phyloP scores from a whole-genome alignment of 768 basidiomycete species.

The Tulasnella sp. region DNA sequence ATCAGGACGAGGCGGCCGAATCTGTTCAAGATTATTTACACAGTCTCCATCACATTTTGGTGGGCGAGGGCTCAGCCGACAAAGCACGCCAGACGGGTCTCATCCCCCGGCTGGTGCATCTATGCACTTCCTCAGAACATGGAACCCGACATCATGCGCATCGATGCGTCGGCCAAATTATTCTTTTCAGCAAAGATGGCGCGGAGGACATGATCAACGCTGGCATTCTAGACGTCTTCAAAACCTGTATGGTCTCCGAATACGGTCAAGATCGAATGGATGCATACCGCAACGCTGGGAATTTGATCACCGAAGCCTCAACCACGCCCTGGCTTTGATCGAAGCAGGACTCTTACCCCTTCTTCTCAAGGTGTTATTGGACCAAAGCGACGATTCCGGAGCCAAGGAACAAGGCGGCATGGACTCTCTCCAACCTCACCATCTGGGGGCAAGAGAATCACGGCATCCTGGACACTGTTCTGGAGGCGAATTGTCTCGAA shows the following conservation, averaged over 20 bases:
- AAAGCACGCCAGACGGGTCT: not conserved
- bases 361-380: no score
- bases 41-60: not conserved
- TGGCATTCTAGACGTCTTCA: not conserved
- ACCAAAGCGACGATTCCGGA: no score
- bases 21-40: not conserved
- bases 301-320: not conserved
- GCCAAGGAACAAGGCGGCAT: no score
- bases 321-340: not conserved
- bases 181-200: not conserved
- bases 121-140: not conserved
- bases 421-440: no score
- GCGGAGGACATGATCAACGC: not conserved
- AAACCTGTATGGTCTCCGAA: not conserved
- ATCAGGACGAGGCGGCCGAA: not conserved
- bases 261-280: not conserved
- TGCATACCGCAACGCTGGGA: not conserved
- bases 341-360: no score
- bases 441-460: not conserved
- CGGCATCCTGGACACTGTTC: not conserved
- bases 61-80: not conserved
- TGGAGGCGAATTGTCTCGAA: not conserved
- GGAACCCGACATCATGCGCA: not conserved
- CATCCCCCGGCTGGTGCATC: not conserved
- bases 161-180: not conserved